Percentiles rank a stretch among this genome's conserved stretches.
These are phyloP conservation scores for Kokia cookei DNA, from an alignment of 441 rosid species.

Conservation along the genomic window DNA sequence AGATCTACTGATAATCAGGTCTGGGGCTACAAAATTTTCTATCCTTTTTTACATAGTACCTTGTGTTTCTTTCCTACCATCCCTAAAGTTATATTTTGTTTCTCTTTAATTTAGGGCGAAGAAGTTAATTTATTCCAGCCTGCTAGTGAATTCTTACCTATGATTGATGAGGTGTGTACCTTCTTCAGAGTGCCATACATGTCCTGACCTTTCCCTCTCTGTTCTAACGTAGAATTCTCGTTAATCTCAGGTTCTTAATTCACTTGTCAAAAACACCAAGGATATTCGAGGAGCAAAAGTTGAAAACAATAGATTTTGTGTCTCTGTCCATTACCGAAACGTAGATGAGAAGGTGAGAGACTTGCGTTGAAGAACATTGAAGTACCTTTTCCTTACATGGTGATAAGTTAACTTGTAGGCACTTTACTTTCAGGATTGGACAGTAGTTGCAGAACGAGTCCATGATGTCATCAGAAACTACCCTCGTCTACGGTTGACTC, in stretches of 20 bases:
- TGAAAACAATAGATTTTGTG: slow-evolving; percentile 88
- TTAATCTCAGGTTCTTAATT: slow-evolving; percentile 47
- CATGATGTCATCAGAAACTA: slow-evolving; percentile 47
- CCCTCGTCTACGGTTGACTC: slow-evolving; percentile 68
- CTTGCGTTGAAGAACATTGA: background rate
- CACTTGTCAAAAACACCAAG: slow-evolving; percentile 56
- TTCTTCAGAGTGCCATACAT: background rate
- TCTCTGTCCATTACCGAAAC: slow-evolving; percentile 91
- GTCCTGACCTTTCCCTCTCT: background rate
- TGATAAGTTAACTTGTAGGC: background rate
- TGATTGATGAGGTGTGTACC: slow-evolving; percentile 60
- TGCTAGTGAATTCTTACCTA: slow-evolving; percentile 82
- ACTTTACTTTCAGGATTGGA: slow-evolving; percentile 51
- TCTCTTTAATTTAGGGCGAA: slow-evolving; percentile 41
- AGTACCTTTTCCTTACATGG: background rate
- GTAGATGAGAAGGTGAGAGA: slow-evolving; percentile 65
- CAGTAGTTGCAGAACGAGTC: slow-evolving; percentile 53
- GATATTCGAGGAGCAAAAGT: slow-evolving; percentile 71
- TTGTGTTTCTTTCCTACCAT: background rate
- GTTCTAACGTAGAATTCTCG: background rate
- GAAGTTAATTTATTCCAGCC: slow-evolving; percentile 90
- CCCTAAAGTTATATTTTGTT: slow-evolving; percentile 6
- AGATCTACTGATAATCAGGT: slow-evolving; percentile 63
- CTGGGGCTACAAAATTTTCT: background rate
- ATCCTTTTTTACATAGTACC: background rate